phyloP scores from a whole-genome alignment of 1,284 basidiomycete genomes.

The Melampsora larici-populina region DNA sequence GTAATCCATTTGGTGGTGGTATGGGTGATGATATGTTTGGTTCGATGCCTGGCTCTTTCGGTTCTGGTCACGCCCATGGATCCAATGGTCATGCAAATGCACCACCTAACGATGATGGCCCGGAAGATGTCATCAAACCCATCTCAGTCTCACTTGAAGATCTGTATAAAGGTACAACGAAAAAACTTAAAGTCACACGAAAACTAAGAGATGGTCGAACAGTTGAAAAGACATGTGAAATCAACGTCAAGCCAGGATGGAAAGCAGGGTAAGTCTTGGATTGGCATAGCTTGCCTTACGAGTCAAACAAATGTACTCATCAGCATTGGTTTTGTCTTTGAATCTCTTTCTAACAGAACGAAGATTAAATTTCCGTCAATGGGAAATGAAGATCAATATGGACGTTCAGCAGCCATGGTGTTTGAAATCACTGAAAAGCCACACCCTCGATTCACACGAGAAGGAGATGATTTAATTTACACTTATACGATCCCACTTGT shows the following conservation, averaged over 20 bases:
- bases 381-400: conserved; percentile 72
- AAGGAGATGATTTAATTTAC: conserved; percentile 73
- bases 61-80: conserved; percentile 22
- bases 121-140: conserved; percentile 72
- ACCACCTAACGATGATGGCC: conserved; percentile 52
- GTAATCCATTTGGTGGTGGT: conserved; percentile 51
- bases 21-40: conserved; percentile 59
- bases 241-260: conserved; percentile 71
- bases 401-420: conserved; percentile 72
- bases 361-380: conserved; percentile 83
- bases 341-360: conserved; percentile 61
- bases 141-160: conserved; percentile 85
- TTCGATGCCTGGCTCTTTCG: conserved; percentile 46
- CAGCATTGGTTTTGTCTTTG: background rate
- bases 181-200: conserved; percentile 83
- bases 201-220: conserved; percentile 67
- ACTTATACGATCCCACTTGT: conserved; percentile 69
- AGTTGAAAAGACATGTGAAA: conserved; percentile 87
- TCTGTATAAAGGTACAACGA: conserved; percentile 81
- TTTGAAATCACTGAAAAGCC: conserved; percentile 86
- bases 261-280: conserved; percentile 51
- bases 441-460: conserved; percentile 69
- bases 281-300: conserved; percentile 66
- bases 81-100: conserved; percentile 48
- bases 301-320: background rate